Conservation (phyloP, 768 basidiomycete genomes). For the Roridomyces roridus region DNA sequence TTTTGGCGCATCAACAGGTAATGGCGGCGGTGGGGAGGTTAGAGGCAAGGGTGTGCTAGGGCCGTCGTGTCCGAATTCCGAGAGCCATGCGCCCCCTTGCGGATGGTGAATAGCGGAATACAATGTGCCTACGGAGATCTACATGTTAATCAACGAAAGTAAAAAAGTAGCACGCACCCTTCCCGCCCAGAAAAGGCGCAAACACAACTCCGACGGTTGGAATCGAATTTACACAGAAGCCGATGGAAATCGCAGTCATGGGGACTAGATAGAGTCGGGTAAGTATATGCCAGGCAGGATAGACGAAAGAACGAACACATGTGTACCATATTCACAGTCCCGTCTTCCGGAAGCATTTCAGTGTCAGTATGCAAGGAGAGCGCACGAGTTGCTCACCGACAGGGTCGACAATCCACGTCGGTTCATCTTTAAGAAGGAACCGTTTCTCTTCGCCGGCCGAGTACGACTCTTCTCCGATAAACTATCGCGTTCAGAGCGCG, state of each 20-base stretch:
- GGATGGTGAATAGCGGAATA: slow-evolving; percentile 33
- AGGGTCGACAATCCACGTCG: slow-evolving; percentile 34
- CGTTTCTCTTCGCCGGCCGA: slow-evolving; percentile 31
- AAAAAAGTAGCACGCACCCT: slow-evolving; percentile 16
- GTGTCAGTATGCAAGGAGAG: neutral
- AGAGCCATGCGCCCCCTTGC: slow-evolving; percentile 31
- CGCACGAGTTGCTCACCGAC: slow-evolving; percentile 26
- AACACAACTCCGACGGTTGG: slow-evolving; percentile 31
- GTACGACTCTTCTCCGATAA: slow-evolving; percentile 35
- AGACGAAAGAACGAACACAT: slow-evolving; percentile 26
- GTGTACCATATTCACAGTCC: slow-evolving; percentile 33
- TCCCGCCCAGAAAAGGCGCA: slow-evolving; percentile 32
- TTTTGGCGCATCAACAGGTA: slow-evolving; percentile 31
- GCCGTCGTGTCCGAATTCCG: slow-evolving; percentile 27
- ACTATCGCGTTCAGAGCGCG: slow-evolving; percentile 13
- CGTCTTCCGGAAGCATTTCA: slow-evolving; percentile 8
- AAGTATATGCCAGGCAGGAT: neutral
- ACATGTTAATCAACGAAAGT: neutral
- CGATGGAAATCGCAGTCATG: slow-evolving; percentile 31
- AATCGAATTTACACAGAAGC: slow-evolving; percentile 29
- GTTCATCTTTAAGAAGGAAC: slow-evolving; percentile 29
- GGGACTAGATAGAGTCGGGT: slow-evolving; percentile 25
- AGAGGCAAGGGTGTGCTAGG: slow-evolving; percentile 28
- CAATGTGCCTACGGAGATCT: slow-evolving; percentile 21
- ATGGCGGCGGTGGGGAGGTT: slow-evolving; percentile 27